Evolutionary conservation across 495 filamentous ascomycete species (phyloP).

Genomic region (Aspergillus sclerotiicarbonarius): DNA sequence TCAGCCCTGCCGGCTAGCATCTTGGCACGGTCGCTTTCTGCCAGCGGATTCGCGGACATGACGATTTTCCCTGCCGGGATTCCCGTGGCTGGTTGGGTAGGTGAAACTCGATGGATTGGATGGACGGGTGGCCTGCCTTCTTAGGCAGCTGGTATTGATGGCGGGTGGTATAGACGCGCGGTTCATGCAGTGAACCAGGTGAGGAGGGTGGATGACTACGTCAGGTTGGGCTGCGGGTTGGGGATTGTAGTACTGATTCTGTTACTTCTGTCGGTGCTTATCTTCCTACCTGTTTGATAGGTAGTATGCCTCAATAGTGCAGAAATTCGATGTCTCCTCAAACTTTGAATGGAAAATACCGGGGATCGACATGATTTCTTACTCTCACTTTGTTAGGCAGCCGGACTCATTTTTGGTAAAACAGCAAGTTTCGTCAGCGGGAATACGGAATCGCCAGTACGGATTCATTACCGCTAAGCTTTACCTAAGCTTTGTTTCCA

Average conservation of each 20-base stretch:
- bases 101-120: background rate
- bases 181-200: background rate
- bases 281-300: no score
- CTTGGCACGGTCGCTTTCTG: background rate
- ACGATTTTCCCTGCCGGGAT: background rate
- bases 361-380: background rate
- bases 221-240: background rate
- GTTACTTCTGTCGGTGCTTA: no score
- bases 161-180: background rate
- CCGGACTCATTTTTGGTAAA: background rate
- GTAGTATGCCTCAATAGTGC: no score
- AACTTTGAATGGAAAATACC: background rate
- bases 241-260: no score
- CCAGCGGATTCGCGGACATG: background rate
- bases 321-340: background rate
- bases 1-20: conserved; percentile 4
- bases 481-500: background rate
- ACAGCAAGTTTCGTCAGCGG: background rate
- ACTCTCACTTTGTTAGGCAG: background rate
- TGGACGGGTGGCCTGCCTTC: no score
- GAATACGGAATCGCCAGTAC: background rate
- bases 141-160: background rate
- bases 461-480: background rate
- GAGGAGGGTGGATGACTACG: background rate
- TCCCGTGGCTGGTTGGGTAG: background rate